A percentile compares a stretch with the other conserved stretches of the same genome.
phyloP scores from a whole-genome alignment of 345 rosid species.

The Psidium friedrichsthalianum region DNA sequence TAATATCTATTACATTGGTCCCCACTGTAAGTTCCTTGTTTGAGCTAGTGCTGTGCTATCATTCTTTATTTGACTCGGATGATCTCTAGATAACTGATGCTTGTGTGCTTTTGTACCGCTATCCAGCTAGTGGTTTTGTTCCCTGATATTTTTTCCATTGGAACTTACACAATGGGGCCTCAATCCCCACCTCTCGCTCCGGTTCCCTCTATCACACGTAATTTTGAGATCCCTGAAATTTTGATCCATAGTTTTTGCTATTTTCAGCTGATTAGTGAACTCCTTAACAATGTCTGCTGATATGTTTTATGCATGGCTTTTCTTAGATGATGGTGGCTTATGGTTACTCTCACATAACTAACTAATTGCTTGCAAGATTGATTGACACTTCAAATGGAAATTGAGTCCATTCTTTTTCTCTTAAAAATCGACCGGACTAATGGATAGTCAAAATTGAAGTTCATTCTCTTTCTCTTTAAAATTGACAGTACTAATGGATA shows the following conservation, averaged over 20 bases:
- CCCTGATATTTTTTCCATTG: not conserved
- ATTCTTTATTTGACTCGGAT: not conserved
- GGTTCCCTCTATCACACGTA: not conserved
- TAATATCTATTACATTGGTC: not conserved
- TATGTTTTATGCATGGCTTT: not conserved
- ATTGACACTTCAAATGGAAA: not conserved
- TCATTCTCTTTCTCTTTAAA: not conserved
- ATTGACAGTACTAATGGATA: conserved; percentile 80
- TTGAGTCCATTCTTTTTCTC: not conserved
- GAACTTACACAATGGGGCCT: not conserved
- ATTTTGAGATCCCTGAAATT: not conserved
- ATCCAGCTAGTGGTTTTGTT: not conserved
- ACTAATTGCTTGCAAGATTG: not conserved
- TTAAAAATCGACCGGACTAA: conserved; percentile 42
- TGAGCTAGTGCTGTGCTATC: not conserved
- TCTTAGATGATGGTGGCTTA: not conserved
- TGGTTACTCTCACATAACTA: not conserved
- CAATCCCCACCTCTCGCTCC: not conserved
- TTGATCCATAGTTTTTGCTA: not conserved
- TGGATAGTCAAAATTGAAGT: conserved; percentile 53
- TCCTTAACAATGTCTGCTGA: not conserved
- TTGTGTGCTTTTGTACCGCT: not conserved
- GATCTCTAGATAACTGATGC: not conserved
- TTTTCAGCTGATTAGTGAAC: not conserved
- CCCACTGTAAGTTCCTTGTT: not conserved